Evolutionary conservation across 176 grass and related monocot genomes (phyloP), one percentile per base, ranked within the genome.

Genomic region (Olyra latifolia): DNA sequence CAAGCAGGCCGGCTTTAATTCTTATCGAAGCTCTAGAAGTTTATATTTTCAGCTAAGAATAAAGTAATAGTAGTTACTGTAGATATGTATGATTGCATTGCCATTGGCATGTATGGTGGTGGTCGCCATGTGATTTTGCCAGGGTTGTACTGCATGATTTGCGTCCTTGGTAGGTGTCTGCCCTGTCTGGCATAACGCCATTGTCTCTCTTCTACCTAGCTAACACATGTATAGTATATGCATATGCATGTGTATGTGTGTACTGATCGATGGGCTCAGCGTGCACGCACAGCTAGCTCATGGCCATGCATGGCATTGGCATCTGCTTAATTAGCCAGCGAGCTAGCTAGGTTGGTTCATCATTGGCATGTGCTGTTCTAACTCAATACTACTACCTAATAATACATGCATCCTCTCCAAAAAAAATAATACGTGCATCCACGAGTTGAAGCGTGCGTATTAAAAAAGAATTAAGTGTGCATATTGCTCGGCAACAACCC

Each of bases 121-220:
- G 87, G 77, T 81, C 64, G 40, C 82, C 87, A 76, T 89, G 77
- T 89, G 77, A 64, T 81, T 85, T 65, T 63, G 77, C 82, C 77
- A 85, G 64, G 72, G 25, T 77, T 71, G 64, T 66, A 42, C 66
- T 65, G 53, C 76, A 75, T 88, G 72, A 84, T 88, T 88, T 84
- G 77, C 87, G 42, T 85, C 77, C 82, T 76, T 77, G 82, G 81
- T 85, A 76, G 82, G 82, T 89, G 81, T 62, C 82, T 70, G 49
- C 30, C 71, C 71, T 84, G 72, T 19, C 71, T 65, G 64, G 77
- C 82, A 88, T 88, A 79, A 79, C 74, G 75, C 23, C 61, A 11
- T 75, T 82, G 82, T 82, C 78, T 17, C 77, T 74, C 81, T 78
- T 74, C 81, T 78, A 50, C 44, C 80, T 35, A 74, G 2, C 16